These are phyloP conservation scores for Hemileccinum impolitum DNA, from an alignment of 768 basidiomycete genomes.

Conservation along the genomic window DNA sequence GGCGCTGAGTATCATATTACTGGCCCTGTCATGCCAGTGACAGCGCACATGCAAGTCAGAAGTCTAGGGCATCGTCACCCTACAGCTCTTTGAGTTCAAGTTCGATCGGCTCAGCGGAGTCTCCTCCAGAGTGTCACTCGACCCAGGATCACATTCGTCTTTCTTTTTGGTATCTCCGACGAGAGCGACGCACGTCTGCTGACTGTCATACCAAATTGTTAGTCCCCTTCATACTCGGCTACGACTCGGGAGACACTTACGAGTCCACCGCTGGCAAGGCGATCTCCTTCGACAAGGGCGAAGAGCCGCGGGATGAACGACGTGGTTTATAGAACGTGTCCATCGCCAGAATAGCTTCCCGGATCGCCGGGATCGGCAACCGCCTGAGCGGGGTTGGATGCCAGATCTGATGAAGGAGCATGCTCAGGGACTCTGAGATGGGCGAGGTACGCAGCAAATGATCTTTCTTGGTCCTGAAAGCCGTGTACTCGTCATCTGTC, in stretches of 20 bases:
- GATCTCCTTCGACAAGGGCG: neutral
- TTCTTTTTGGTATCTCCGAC: too few species aligned
- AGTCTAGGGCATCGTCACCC: too few species aligned
- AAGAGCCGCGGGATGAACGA: neutral
- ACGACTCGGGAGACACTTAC: slow-evolving; percentile 5
- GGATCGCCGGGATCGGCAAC: slow-evolving; percentile 17
- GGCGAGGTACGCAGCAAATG: slow-evolving; percentile 1
- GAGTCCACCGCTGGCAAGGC: slow-evolving; percentile 5
- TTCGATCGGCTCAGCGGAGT: too few species aligned
- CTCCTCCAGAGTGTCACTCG: too few species aligned
- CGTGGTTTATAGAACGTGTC: slow-evolving; percentile 12
- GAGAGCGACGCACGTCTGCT: too few species aligned
- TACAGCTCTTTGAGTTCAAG: too few species aligned
- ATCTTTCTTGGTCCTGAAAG: slow-evolving; percentile 1
- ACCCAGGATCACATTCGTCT: too few species aligned
- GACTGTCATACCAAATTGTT: too few species aligned
- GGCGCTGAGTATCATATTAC: too few species aligned
- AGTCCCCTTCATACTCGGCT: too few species aligned
- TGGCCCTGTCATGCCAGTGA: too few species aligned
- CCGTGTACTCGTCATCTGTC: neutral
- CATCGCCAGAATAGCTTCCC: slow-evolving; percentile 11
- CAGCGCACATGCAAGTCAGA: too few species aligned
- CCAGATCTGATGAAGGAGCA: slow-evolving; percentile 14
- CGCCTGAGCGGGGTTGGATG: slow-evolving; percentile 10
- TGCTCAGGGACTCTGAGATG: slow-evolving; percentile 10